Evolutionary conservation across 176 grass and related monocot species (phyloP).

Genomic region (Cenchrus americanus): DNA sequence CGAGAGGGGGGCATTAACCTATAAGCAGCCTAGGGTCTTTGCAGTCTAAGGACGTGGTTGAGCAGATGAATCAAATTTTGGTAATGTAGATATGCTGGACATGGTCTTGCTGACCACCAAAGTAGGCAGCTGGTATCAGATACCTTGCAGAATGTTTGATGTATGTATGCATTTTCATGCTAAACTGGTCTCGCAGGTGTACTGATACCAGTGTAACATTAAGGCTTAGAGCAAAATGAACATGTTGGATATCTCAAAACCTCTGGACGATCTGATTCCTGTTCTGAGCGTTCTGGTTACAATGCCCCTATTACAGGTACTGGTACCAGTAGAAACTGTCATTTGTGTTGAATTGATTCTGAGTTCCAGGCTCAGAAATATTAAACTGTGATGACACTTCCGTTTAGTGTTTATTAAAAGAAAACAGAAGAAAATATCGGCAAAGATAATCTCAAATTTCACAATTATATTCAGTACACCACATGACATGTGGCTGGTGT

Average conservation of each 20-base stretch:
- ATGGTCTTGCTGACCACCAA: neutral
- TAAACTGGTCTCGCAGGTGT: neutral
- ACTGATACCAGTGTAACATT: neutral
- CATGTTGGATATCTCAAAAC: neutral
- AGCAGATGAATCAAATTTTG: constrained; percentile 38
- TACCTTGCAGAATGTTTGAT: neutral
- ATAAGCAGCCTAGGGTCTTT: neutral
- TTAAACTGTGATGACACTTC: neutral
- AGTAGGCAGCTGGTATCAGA: neutral
- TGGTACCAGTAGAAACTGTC: neutral
- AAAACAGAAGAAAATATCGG: neutral
- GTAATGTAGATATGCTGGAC: constrained; percentile 18
- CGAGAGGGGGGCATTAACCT: neutral
- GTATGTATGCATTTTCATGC: neutral
- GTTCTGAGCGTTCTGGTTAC: neutral
- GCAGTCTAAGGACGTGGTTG: neutral
- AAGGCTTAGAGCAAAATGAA: neutral
- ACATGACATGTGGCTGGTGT: neutral
- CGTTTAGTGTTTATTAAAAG: neutral
- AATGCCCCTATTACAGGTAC: neutral
- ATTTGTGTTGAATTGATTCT: neutral
- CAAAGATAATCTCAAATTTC: neutral
- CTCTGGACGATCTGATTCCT: neutral
- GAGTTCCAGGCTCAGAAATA: neutral
- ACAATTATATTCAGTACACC: neutral